Base-by-base conservation (phyloP, 2,329 filamentous ascomycete genomes). In the Paracamarosporium sp. region DNA sequence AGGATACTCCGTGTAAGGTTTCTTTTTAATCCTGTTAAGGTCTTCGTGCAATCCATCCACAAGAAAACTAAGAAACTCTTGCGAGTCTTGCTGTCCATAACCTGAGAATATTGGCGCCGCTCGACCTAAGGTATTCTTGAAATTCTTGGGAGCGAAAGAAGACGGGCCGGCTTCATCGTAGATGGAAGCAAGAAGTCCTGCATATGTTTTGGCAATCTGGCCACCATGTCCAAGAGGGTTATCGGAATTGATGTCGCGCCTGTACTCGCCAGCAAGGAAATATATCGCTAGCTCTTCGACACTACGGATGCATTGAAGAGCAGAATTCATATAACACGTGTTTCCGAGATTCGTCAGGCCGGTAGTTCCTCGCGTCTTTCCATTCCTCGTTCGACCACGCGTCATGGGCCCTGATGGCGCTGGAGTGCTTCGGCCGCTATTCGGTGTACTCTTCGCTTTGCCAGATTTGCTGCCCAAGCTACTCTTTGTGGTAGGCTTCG, bases 321-420 rank as follows among this genome's bases (percentile, higher is more conserved):
- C 95, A 22, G 94, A 97, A 77, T 98, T 98, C 93, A 98, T 97
- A 79, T 99, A 99, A 78, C 95, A 99, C 0, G 95, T 98, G 71
- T 99, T 99, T 47, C 95, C 95, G 13, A 99, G 81, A 71, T 99
- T 99, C 62, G 86, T 88, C 51, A 99, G 81, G 31, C 95, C 95
- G 40, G 93, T 90, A 38, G 89, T 90, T 30, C 95, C 95, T 31
- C 88, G 78, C 12, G 87, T 86, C 60, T 88, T 87, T 9, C 90
- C 90, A 36, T 88, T 86, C 59, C 89, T 86, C 7, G 85, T 80
- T 55, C 91, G 86, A 40, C 92, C 92, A 64, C 93, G 85, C 0
- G 91, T 93, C 60, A 90, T 80, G 4, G 83, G 80, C 3, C 83
- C 85, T 20, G 83, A 68, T 11, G 72, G 83, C 5, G 87, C 88